Evolutionary conservation across 23 red algal species (phyloP).

Genomic region (Porphyridium purpureum): DNA sequence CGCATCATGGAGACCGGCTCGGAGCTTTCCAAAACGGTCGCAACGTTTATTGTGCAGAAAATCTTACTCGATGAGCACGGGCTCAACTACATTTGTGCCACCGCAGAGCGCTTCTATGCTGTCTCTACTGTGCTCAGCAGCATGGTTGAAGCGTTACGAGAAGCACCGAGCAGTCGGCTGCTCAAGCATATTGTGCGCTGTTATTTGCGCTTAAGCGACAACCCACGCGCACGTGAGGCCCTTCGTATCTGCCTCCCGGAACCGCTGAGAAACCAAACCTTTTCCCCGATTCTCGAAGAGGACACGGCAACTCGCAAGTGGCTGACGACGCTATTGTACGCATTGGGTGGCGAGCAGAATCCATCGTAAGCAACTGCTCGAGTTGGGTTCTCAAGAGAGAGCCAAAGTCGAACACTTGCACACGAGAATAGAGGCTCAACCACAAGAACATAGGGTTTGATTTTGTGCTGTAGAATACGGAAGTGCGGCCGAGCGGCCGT

Average conservation of each 20-base stretch:
- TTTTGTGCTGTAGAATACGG: no score
- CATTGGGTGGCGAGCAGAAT: constrained; percentile 30
- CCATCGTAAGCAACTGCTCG: no score
- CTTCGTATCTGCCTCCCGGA: constrained; percentile 77
- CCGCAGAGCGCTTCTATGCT: constrained; percentile 94
- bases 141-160: constrained; percentile 74
- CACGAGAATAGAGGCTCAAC: no score
- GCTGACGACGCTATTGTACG: constrained; percentile 67
- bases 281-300: constrained; percentile 59
- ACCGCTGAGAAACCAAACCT: constrained; percentile 61
- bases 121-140: constrained; percentile 81
- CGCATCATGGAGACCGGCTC: constrained; percentile 99
- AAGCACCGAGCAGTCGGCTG: constrained; percentile 74
- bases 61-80: constrained; percentile 94
- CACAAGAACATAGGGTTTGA: no score
- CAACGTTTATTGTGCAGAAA: constrained; percentile 98
- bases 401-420: no score
- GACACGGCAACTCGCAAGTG: constrained; percentile 82
- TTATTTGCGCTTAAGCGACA: constrained; percentile 91
- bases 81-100: constrained; percentile 88
- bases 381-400: no score
- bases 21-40: constrained; percentile 96
- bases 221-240: constrained; percentile 76
- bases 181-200: constrained; percentile 96
- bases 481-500: no score